Conservation (phyloP, 495 filamentous ascomycete genomes). For the Trichodelitschia bisporula region DNA sequence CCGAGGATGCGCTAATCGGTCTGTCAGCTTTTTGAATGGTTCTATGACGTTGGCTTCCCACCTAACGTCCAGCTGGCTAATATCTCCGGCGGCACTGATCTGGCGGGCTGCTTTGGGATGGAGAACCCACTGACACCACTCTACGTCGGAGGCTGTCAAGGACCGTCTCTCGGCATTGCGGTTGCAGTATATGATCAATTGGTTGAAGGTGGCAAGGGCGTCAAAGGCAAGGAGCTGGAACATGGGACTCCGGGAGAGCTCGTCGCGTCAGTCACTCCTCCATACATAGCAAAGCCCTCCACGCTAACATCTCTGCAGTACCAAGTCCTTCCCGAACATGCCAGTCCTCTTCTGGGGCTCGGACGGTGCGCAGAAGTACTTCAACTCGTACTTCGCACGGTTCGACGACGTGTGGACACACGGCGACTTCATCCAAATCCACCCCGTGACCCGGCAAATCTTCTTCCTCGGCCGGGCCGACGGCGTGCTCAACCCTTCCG, state of each 20-base stretch:
- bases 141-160: slow-evolving; percentile 46
- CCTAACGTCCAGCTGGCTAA: slow-evolving; percentile 36
- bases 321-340: slow-evolving; percentile 44
- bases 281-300: neutral
- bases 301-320: too few relatives aligned
- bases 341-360: slow-evolving; percentile 51
- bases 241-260: slow-evolving; percentile 47
- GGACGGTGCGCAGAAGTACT: slow-evolving; percentile 28
- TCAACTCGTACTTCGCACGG: slow-evolving; percentile 44
- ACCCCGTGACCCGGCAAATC: slow-evolving; percentile 38
- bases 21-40: slow-evolving; percentile 66
- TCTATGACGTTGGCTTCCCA: slow-evolving; percentile 59
- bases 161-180: slow-evolving; percentile 34
- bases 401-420: slow-evolving; percentile 59
- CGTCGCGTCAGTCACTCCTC: slow-evolving; percentile 23
- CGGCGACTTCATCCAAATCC: slow-evolving; percentile 49
- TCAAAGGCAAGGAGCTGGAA: slow-evolving; percentile 26
- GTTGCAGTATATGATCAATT: slow-evolving; percentile 39
- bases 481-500: slow-evolving; percentile 69
- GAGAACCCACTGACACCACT: slow-evolving; percentile 47
- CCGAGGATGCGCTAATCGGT: too few relatives aligned
- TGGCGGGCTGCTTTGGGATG: slow-evolving; percentile 43
- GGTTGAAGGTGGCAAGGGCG: slow-evolving; percentile 26
- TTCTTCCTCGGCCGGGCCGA: slow-evolving; percentile 63
- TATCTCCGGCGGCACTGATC: slow-evolving; percentile 56